These are phyloP conservation scores for Vaccinium vitisidaea DNA, from an alignment of 148 eudicot species.

Conservation along the genomic window DNA sequence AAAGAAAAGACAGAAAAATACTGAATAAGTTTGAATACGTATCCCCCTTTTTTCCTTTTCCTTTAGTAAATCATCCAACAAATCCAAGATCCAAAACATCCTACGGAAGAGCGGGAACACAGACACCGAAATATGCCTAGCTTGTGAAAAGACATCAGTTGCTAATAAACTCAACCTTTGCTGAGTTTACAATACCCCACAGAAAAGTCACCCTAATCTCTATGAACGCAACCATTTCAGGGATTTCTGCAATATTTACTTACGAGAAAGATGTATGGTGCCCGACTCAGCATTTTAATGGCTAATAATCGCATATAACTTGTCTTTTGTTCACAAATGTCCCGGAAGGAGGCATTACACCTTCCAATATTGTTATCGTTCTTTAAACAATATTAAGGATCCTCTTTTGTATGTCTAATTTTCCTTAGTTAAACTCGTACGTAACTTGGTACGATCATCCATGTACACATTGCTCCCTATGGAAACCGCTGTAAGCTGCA, in stretches of 20 bases:
- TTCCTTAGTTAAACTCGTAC: not conserved
- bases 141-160: not conserved
- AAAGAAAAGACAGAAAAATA: not conserved
- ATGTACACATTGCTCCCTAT: too few relatives aligned
- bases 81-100: not conserved
- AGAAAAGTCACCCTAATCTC: too few relatives aligned
- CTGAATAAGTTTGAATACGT: not conserved
- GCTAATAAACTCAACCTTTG: not conserved
- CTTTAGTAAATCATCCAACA: not conserved
- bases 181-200: not conserved
- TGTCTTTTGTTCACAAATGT: not conserved
- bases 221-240: not conserved
- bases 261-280: not conserved
- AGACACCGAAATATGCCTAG: not conserved
- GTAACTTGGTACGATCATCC: too few relatives aligned
- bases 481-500: too few relatives aligned
- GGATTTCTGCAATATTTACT: not conserved
- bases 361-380: too few relatives aligned
- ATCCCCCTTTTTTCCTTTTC: not conserved
- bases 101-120: not conserved
- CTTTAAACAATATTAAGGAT: not conserved
- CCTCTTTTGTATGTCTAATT: not conserved
- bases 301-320: not conserved
- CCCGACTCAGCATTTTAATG: not conserved
- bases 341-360: not conserved